Evolutionary conservation across 2,329 filamentous ascomycete species (phyloP).

Genomic region (Spiromastix sp.): DNA sequence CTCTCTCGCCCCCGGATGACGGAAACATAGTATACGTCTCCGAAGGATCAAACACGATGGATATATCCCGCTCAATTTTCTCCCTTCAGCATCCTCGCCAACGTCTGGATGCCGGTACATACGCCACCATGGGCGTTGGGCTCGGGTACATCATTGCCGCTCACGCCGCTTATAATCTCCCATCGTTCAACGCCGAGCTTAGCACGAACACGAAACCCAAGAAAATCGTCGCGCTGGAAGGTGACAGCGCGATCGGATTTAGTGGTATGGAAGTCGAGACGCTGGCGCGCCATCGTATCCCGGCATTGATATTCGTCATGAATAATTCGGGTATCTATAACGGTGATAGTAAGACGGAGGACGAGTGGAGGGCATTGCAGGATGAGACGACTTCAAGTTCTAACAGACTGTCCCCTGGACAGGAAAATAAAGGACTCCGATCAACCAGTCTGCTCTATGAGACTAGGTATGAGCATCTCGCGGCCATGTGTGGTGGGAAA

Average conservation of each 20-base stretch:
- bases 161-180: slow-evolving; percentile 44
- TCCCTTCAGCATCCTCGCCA: slow-evolving; percentile 44
- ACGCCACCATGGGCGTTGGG: slow-evolving; percentile 51
- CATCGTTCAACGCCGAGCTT: slow-evolving; percentile 25
- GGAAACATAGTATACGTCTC: slow-evolving; percentile 46
- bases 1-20: slow-evolving; percentile 33
- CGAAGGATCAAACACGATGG: slow-evolving; percentile 52
- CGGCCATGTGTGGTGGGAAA: slow-evolving; percentile 44
- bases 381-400: slow-evolving; percentile 27
- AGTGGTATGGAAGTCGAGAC: slow-evolving; percentile 47
- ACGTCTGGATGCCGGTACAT: slow-evolving; percentile 47
- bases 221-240: slow-evolving; percentile 47
- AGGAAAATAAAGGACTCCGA: slow-evolving; percentile 29
- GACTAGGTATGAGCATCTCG: slow-evolving; percentile 45
- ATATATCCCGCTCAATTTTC: slow-evolving; percentile 47
- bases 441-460: slow-evolving; percentile 44
- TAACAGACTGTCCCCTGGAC: slow-evolving; percentile 10
- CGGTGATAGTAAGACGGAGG: slow-evolving; percentile 30
- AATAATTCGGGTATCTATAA: slow-evolving; percentile 46
- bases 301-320: slow-evolving; percentile 45
- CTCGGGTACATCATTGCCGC: slow-evolving; percentile 48
- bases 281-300: slow-evolving; percentile 45
- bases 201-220: slow-evolving; percentile 24
- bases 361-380: slow-evolving; percentile 37
- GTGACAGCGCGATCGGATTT: slow-evolving; percentile 47